Evolutionary conservation across 2,329 filamentous ascomycete genomes (phyloP).

Genomic region (Chrysosporium queenslandicum): DNA sequence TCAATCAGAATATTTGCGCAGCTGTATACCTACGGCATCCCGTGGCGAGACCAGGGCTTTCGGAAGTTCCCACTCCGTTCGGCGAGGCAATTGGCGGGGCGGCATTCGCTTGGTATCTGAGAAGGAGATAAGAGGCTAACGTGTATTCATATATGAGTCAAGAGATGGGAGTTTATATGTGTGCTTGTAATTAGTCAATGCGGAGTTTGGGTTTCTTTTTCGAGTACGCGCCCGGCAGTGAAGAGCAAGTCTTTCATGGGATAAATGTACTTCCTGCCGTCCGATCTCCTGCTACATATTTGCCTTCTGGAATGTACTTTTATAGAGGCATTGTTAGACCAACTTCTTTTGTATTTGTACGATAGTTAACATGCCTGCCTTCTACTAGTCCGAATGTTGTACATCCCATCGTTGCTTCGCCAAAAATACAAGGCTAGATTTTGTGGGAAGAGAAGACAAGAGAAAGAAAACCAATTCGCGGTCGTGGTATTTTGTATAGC

Average conservation of each 20-base stretch:
- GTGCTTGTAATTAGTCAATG: neutral
- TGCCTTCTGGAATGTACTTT: neutral
- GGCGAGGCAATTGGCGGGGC: slow-evolving; percentile 58
- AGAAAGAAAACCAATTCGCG: neutral
- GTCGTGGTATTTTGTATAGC: slow-evolving; percentile 8
- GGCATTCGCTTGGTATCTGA: slow-evolving; percentile 90
- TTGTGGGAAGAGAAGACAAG: neutral
- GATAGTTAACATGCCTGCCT: neutral
- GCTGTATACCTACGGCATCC: slow-evolving; percentile 93
- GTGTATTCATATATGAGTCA: neutral
- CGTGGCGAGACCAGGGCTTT: slow-evolving; percentile 68
- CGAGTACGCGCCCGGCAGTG: neutral
- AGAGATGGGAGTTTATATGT: neutral
- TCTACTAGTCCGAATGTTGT: neutral
- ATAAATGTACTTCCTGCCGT: neutral
- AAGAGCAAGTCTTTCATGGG: neutral
- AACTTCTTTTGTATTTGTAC: slow-evolving; percentile 8
- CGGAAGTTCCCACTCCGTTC: slow-evolving; percentile 81
- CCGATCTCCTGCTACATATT: neutral
- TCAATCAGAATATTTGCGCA: slow-evolving; percentile 93
- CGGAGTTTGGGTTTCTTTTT: neutral
- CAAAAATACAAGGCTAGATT: neutral
- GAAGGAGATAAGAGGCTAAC: slow-evolving; percentile 52
- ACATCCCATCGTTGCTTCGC: neutral
- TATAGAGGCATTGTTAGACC: neutral